phyloP scores from a whole-genome alignment of 2,329 filamentous ascomycete genomes.

The Scedosporium aurantiacum region DNA sequence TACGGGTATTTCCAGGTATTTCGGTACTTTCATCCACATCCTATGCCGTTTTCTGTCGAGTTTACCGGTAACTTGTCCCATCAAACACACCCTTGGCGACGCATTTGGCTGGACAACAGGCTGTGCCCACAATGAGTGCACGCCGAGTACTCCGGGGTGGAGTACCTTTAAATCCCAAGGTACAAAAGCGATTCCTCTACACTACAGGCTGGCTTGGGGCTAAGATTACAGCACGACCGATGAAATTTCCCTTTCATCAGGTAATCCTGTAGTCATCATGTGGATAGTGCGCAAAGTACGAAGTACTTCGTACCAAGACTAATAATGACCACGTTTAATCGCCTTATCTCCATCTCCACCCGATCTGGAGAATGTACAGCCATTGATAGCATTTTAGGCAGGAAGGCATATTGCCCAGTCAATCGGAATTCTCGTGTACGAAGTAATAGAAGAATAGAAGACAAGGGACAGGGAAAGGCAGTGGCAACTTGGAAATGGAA shows the following conservation, averaged over 20 bases:
- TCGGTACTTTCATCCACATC: not conserved
- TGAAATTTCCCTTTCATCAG: not conserved
- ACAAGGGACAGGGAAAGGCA: not conserved
- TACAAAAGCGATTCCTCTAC: not conserved
- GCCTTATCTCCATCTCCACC: not conserved
- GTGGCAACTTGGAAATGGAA: not conserved
- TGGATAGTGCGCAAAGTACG: not conserved
- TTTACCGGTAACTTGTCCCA: not conserved
- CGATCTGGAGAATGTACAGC: too few relatives aligned
- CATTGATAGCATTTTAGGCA: not conserved
- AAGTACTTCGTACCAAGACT: not conserved
- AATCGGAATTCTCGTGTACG: not conserved
- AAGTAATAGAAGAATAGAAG: not conserved
- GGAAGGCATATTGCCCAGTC: conserved; percentile 1
- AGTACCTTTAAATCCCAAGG: not conserved
- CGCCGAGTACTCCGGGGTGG: not conserved
- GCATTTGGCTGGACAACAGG: not conserved
- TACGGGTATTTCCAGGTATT: not conserved
- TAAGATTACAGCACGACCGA: not conserved
- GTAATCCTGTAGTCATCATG: not conserved
- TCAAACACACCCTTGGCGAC: not conserved
- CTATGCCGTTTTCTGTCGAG: not conserved
- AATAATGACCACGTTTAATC: too few relatives aligned
- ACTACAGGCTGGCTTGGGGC: too few relatives aligned
- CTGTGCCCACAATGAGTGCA: not conserved